Percentiles rank a stretch among this genome's conserved stretches.
Conservation (phyloP, 257 asterid genomes). For the Prunella vulgaris region DNA sequence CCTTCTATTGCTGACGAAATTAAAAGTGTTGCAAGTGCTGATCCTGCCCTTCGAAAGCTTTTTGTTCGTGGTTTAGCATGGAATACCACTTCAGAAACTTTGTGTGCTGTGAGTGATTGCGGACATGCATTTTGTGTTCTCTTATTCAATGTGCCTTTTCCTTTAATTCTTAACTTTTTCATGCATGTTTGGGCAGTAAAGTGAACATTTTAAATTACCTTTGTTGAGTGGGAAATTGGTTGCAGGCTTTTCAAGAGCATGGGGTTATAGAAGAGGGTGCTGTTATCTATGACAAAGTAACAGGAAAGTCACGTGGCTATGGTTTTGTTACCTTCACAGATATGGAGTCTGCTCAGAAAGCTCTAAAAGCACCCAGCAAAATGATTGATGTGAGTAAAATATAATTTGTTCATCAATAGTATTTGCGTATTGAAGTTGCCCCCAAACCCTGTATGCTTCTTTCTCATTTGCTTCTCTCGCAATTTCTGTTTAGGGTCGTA, state of each 20-base stretch:
- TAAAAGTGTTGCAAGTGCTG: slow-evolving; percentile 91
- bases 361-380: slow-evolving; percentile 66
- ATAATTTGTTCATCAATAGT: background rate
- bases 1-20: slow-evolving; percentile 93
- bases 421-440: background rate
- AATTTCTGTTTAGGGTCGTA: slow-evolving; percentile 63
- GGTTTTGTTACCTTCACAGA: slow-evolving; percentile 72
- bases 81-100: slow-evolving; percentile 87
- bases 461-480: slow-evolving; percentile 6
- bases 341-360: slow-evolving; percentile 74
- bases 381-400: slow-evolving; percentile 64
- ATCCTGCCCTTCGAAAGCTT: slow-evolving; percentile 97
- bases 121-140: slow-evolving; percentile 35
- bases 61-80: slow-evolving; percentile 98
- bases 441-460: background rate
- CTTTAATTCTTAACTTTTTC: background rate
- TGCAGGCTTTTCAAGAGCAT: slow-evolving; percentile 76
- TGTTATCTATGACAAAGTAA: slow-evolving; percentile 57
- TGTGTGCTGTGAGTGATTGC: slow-evolving; percentile 96
- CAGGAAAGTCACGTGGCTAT: slow-evolving; percentile 79
- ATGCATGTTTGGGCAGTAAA: slow-evolving; percentile 1
- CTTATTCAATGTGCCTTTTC: slow-evolving; percentile 16
- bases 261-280: slow-evolving; percentile 90
- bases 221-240: slow-evolving; percentile 19
- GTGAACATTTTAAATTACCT: slow-evolving; percentile 6